Base-by-base conservation (phyloP, 208 protist species). In the Vickermania spadyakhi region DNA sequence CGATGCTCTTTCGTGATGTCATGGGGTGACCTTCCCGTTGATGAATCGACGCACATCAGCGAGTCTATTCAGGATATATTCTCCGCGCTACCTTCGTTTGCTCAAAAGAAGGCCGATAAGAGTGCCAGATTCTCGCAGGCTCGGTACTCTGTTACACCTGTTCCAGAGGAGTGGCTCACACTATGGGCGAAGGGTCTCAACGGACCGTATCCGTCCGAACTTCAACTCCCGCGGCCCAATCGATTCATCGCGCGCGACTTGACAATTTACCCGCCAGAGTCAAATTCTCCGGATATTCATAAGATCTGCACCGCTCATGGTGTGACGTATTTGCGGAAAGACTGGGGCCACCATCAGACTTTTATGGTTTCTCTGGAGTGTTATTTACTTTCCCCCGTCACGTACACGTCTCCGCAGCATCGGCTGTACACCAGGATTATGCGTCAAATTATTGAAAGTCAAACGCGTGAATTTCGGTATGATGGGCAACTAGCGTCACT, bases 231-330 rank as follows among this genome's bases (percentile, higher is more conserved):
- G 14, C 25, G 74, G 7, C 7, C 22, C 28, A 93, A 93, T 54
- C 86, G 79, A 2, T 93, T 81, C 59, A 57, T 93, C n/a, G 56
- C 82, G 21, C 86, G 73, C 3, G 82, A 89, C 55, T 83, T 93
- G 54, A 84, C 72, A 3, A 22, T 88, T 14, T 72, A 73, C 62
- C 55, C 64, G 13, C 30, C 70, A 14, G 18, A 53, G 0, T 52
- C 31, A 18, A 53, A 3, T 28, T n/a, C 27, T 0, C 27, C 62
- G 21, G 28, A 13, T 28, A 56, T 28, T 25, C 27, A 2, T 1
- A 62, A 3, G 42, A 22, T 18, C 2, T 21, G 30, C 42, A 78
- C 68, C 14, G 28, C 63, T 29, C 80, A 89, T 60, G 79, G 79
- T 1, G 60, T 69, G 27, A 70, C 79, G 23, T 60, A 75, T 14